These are phyloP conservation scores for Novymonas esmeraldas DNA, from an alignment of 208 protist genomes.

Conservation along the genomic window DNA sequence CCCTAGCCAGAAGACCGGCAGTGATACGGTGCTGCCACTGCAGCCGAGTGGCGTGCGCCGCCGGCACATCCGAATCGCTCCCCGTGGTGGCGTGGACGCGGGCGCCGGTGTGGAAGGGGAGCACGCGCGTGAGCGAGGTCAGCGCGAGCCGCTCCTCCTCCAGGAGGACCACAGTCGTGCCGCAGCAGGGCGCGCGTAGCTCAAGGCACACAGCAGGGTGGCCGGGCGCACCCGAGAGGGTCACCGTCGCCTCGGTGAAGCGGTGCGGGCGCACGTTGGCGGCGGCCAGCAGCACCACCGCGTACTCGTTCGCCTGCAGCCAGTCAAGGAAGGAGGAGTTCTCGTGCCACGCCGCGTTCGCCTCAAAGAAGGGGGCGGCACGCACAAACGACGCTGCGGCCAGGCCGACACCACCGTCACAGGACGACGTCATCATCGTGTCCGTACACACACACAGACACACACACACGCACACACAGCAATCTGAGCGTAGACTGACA, in stretches of 20 bases:
- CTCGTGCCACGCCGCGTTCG: slow-evolving; percentile 27
- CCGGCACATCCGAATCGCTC: neutral
- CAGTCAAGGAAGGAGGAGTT: slow-evolving; percentile 22
- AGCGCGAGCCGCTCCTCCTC: slow-evolving; percentile 33
- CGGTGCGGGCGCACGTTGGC: slow-evolving; percentile 41
- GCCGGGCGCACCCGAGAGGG: neutral
- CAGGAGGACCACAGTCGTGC: neutral
- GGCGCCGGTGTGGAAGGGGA: slow-evolving; percentile 14
- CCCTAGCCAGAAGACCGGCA: slow-evolving; percentile 13
- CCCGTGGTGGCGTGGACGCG: neutral
- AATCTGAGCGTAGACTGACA: too few species aligned
- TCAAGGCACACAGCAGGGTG: slow-evolving; percentile 11
- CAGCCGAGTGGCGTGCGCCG: neutral
- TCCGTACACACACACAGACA: too few species aligned
- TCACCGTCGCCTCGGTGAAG: neutral
- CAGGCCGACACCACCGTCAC: neutral
- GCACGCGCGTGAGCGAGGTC: slow-evolving; percentile 4
- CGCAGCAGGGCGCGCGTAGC: slow-evolving; percentile 36
- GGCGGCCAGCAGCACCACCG: slow-evolving; percentile 37
- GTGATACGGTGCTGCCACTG: slow-evolving; percentile 15
- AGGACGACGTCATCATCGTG: too few species aligned
- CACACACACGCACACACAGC: too few species aligned
- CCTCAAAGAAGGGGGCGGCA: slow-evolving; percentile 18
- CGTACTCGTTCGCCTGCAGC: slow-evolving; percentile 35
- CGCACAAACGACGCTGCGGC: slow-evolving; percentile 6